Conservation (phyloP, 2,329 filamentous ascomycete species). For the Ophiostoma fasciatum region DNA sequence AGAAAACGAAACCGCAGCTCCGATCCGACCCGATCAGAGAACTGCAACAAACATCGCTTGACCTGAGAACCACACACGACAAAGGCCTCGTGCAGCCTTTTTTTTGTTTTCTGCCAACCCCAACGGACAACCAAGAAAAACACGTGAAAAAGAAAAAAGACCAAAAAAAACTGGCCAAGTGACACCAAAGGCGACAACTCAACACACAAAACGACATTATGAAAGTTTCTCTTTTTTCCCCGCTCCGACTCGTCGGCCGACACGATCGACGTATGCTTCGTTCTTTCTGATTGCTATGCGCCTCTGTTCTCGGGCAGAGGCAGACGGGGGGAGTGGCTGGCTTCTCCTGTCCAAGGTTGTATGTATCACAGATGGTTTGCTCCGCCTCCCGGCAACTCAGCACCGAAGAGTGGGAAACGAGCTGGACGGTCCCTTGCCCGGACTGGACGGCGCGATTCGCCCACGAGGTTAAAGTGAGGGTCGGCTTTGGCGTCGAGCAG, state of each 20-base stretch:
- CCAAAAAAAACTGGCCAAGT: neutral
- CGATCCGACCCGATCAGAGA: no score
- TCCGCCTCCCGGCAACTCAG: constrained; percentile 48
- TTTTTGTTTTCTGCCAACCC: neutral
- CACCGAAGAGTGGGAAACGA: constrained; percentile 48
- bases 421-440: constrained; percentile 2
- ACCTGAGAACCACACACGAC: no score
- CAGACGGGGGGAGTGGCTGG: no score
- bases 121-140: constrained; percentile 3
- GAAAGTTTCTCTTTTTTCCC: constrained; percentile 26
- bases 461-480: constrained; percentile 61
- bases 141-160: constrained; percentile 3
- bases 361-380: constrained; percentile 37
- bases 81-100: no score
- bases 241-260: no score
- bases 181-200: neutral
- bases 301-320: no score
- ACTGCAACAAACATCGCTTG: neutral
- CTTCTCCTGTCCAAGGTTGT: constrained; percentile 1
- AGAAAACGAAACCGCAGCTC: no score
- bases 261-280: constrained; percentile 27
- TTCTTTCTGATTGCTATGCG: no score
- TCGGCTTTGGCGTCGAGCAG: constrained; percentile 49
- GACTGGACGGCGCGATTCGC: constrained; percentile 17
- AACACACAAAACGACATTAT: constrained; percentile 5